Evolutionary conservation across 2,329 filamentous ascomycete genomes (phyloP).

Genomic region (Talaromyces verruculosus): DNA sequence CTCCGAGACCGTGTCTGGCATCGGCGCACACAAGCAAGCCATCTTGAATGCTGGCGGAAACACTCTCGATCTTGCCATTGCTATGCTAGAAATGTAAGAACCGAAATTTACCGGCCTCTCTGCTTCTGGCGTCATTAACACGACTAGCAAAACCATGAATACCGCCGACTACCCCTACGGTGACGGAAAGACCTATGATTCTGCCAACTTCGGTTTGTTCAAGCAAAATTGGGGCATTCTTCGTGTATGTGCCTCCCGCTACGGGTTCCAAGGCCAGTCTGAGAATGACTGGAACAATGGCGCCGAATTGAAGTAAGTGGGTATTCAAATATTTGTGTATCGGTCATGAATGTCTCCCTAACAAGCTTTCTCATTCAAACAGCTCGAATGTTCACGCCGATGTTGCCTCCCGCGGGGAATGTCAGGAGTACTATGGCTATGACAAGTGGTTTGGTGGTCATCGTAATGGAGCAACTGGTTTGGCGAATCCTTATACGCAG

Average conservation of each 20-base stretch:
- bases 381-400: constrained; percentile 18
- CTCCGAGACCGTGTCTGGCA: constrained; percentile 25
- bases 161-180: constrained; percentile 16
- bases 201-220: constrained; percentile 23
- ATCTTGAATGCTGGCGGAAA: constrained; percentile 30
- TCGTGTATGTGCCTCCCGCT: background rate
- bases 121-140: background rate
- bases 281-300: constrained; percentile 27
- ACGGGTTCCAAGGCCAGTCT: constrained; percentile 26
- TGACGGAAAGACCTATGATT: constrained; percentile 26
- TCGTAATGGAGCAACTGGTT: constrained; percentile 27
- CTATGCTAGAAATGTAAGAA: constrained; percentile 34
- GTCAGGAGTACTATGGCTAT: constrained; percentile 29
- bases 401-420: constrained; percentile 28
- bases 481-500: constrained; percentile 28
- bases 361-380: background rate
- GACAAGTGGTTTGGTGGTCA: constrained; percentile 31
- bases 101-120: too few species aligned
- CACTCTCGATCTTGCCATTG: constrained; percentile 35
- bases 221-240: constrained; percentile 18
- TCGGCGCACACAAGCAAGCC: constrained; percentile 29
- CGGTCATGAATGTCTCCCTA: too few species aligned
- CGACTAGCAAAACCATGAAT: background rate
- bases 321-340: too few species aligned
- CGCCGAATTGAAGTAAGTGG: constrained; percentile 24